Percentiles rank a stretch among this genome's conserved stretches.
phyloP scores from a whole-genome alignment of 371 early-diverging fungal genomes.

The Apophysomyces variabilis region DNA sequence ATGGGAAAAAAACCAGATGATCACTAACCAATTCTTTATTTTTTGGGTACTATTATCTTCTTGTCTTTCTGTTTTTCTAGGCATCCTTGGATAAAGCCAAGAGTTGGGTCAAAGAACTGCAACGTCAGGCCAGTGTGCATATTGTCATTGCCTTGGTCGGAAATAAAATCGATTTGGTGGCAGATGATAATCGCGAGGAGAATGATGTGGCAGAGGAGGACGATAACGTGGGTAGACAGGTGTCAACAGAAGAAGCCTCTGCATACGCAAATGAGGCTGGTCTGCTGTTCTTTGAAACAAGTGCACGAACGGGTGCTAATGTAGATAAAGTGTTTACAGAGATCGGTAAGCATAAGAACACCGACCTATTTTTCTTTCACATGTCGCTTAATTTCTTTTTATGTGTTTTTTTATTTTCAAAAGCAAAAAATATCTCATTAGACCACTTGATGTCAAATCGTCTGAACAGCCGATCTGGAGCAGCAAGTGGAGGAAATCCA shows the following conservation, averaged over 20 bases:
- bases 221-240: slow-evolving; percentile 57
- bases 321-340: slow-evolving; percentile 79
- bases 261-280: slow-evolving; percentile 83
- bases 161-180: slow-evolving; percentile 90
- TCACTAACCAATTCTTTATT: neutral
- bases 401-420: neutral
- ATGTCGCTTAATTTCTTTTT: slow-evolving; percentile 4
- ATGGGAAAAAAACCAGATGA: neutral
- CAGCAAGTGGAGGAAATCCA: slow-evolving; percentile 17
- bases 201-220: slow-evolving; percentile 32
- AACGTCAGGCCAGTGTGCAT: slow-evolving; percentile 92
- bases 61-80: slow-evolving; percentile 32
- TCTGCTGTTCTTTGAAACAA: slow-evolving; percentile 88
- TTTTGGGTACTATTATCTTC: neutral
- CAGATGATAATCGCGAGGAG: slow-evolving; percentile 40
- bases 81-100: slow-evolving; percentile 97
- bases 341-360: slow-evolving; percentile 32
- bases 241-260: slow-evolving; percentile 74
- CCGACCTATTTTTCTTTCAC: neutral
- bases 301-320: slow-evolving; percentile 83
- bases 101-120: slow-evolving; percentile 98
- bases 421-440: slow-evolving; percentile 25
- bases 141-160: slow-evolving; percentile 98
- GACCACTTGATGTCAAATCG: slow-evolving; percentile 25
- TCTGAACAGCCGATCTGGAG: slow-evolving; percentile 10